A percentile compares a stretch with the other conserved stretches of the same genome.
Conservation (phyloP, 176 grass and related monocot genomes). For the Cenchrus purpureus region DNA sequence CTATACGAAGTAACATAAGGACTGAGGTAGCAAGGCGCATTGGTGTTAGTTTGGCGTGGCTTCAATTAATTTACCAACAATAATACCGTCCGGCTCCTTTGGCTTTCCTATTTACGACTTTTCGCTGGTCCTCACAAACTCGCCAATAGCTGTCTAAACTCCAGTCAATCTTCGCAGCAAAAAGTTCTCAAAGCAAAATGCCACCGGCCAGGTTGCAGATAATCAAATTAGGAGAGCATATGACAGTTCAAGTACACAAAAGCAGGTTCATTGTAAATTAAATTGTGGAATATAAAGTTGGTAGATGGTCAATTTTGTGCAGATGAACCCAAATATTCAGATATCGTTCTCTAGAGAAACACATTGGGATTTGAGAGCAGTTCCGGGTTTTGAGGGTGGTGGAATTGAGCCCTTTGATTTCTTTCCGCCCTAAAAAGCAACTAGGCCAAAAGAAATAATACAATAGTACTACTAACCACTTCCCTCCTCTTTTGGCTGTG, state of each 20-base stretch:
- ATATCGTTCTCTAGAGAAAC: conserved; percentile 31
- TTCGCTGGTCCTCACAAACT: background rate
- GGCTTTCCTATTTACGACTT: background rate
- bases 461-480: conserved; percentile 38
- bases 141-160: conserved; percentile 1
- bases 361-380: conserved; percentile 45
- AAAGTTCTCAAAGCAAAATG: background rate
- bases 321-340: conserved; percentile 36
- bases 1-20: background rate
- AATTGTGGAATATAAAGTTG: conserved; percentile 23
- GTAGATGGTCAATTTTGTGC: conserved; percentile 25
- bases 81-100: background rate
- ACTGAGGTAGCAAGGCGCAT: background rate
- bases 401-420: conserved; percentile 48
- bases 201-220: background rate
- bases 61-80: background rate
- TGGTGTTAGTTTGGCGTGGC: background rate
- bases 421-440: conserved; percentile 72
- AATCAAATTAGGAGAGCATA: background rate
- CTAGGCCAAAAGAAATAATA: conserved; percentile 49
- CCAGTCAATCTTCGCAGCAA: background rate
- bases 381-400: conserved; percentile 55
- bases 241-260: background rate
- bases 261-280: background rate
- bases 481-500: conserved; percentile 26